phyloP scores from a whole-genome alignment of 805 yeast genomes.

The Wickerhamiella siamensis region DNA sequence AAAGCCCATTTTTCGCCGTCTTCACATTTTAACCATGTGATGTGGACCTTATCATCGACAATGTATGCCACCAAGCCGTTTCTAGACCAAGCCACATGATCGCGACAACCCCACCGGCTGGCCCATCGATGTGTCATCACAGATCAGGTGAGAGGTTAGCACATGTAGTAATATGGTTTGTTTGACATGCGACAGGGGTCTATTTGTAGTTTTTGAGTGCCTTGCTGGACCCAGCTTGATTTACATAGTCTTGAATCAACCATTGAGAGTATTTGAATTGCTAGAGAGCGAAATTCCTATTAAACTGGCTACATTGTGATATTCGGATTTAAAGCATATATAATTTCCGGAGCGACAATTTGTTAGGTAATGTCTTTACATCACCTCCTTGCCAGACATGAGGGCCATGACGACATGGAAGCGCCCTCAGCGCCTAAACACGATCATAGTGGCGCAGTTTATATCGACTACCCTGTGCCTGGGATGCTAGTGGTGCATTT shows the following conservation, averaged over 20 bases:
- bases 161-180: too few species aligned
- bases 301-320: too few species aligned
- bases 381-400: not conserved
- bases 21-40: conserved; percentile 57
- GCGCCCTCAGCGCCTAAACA: conserved; percentile 4
- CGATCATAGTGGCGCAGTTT: conserved; percentile 11
- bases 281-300: too few species aligned
- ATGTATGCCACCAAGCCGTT: conserved; percentile 73
- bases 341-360: too few species aligned
- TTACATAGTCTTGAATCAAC: too few species aligned
- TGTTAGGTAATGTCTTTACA: not conserved
- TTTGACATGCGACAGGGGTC: too few species aligned
- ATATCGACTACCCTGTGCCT: conserved; percentile 11
- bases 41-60: conserved; percentile 27
- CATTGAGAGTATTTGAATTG: too few species aligned
- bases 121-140: not conserved
- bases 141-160: not conserved
- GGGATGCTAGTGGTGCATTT: conserved; percentile 22
- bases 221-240: too few species aligned
- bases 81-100: conserved; percentile 17
- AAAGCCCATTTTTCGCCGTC: conserved; percentile 73
- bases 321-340: too few species aligned
- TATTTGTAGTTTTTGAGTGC: too few species aligned
- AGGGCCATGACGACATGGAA: not conserved
- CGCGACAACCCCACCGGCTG: conserved; percentile 2